Evolutionary conservation across 768 basidiomycete genomes (phyloP).

Genomic region (Termitomyces sp.): DNA sequence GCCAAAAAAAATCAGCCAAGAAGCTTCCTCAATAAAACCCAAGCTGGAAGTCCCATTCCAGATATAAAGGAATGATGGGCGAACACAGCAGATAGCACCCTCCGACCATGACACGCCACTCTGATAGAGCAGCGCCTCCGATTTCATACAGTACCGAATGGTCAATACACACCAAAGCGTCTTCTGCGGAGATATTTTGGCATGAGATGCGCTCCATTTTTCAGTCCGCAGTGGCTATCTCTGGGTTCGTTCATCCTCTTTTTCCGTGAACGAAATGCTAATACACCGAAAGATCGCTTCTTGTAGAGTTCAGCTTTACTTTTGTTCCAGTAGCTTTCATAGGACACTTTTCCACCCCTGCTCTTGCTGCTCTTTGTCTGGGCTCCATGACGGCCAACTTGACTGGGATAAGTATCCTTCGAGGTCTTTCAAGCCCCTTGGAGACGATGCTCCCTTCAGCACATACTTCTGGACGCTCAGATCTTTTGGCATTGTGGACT

Average conservation of each 20-base stretch:
- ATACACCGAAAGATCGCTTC: background rate
- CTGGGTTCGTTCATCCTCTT: background rate
- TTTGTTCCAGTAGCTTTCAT: slow-evolving; percentile 83
- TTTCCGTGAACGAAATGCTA: background rate
- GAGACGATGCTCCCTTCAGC: slow-evolving; percentile 93
- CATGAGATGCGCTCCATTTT: background rate
- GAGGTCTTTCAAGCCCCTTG: slow-evolving; percentile 35
- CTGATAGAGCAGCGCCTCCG: background rate
- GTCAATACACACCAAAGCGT: background rate
- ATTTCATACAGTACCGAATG: background rate
- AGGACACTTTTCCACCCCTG: slow-evolving; percentile 84
- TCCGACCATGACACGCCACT: background rate
- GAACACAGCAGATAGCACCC: background rate
- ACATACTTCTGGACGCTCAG: slow-evolving; percentile 85
- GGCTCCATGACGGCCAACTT: slow-evolving; percentile 36
- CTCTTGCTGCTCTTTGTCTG: slow-evolving; percentile 78
- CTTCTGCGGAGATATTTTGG: background rate
- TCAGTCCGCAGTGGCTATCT: background rate
- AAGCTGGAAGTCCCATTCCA: background rate
- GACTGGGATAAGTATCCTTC: too few relatives aligned
- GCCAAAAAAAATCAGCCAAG: too few relatives aligned
- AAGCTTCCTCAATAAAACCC: too few relatives aligned
- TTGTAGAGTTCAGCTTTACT: slow-evolving; percentile 79
- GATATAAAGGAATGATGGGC: background rate
- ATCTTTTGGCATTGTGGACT: slow-evolving; percentile 21